These are phyloP conservation scores for Dissoconium aciculare DNA, from an alignment of 2,329 filamentous ascomycete genomes.

Conservation along the genomic window DNA sequence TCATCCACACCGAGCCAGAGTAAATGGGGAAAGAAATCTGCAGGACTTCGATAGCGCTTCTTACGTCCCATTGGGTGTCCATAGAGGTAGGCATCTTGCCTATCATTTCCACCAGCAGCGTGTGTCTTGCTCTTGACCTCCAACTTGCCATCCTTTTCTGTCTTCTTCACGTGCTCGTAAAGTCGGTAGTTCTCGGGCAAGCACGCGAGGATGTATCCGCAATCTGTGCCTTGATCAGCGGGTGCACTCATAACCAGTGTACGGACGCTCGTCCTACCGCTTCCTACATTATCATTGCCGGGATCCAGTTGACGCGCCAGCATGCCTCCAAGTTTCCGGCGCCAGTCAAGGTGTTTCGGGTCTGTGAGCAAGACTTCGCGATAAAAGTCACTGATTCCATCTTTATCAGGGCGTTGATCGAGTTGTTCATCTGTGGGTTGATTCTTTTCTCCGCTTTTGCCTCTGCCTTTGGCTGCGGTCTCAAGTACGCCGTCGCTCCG, in stretches of 20 bases:
- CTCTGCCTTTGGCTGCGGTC: conserved; percentile 34
- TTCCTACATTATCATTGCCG: conserved; percentile 8
- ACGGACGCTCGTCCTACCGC: conserved; percentile 7
- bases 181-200: conserved; percentile 43
- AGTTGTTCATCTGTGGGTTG: conserved; percentile 38
- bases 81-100: conserved; percentile 46
- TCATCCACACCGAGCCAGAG: conserved; percentile 42
- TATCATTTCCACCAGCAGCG: conserved; percentile 36
- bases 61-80: conserved; percentile 42
- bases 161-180: conserved; percentile 42
- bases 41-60: conserved; percentile 43
- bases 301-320: conserved; percentile 34
- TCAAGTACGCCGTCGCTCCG: conserved; percentile 37
- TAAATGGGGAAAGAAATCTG: conserved; percentile 46
- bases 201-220: conserved; percentile 37
- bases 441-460: conserved; percentile 35
- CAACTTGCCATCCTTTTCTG: conserved; percentile 29
- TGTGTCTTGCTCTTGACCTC: conserved; percentile 36
- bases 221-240: conserved; percentile 22
- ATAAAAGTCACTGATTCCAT: conserved; percentile 42
- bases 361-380: conserved; percentile 36
- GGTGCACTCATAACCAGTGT: too few species aligned
- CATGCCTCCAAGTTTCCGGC: conserved; percentile 45
- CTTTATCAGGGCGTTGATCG: conserved; percentile 36
- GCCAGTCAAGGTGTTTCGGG: conserved; percentile 42